These are phyloP conservation scores for Coniochaeta prunicola DNA, from an alignment of 2,329 filamentous ascomycete genomes.

Conservation along the genomic window DNA sequence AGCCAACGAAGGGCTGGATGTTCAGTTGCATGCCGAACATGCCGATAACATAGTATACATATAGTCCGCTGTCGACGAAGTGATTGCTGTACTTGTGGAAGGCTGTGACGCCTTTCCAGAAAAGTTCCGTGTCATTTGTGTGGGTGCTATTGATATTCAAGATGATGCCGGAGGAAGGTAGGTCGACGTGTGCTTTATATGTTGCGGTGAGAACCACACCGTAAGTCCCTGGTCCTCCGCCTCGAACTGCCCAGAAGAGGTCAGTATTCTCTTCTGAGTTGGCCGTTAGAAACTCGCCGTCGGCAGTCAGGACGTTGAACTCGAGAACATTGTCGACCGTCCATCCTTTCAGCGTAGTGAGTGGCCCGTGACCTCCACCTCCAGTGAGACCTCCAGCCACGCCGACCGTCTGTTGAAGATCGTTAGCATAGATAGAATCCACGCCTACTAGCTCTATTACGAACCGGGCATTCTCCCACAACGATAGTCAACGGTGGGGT, in stretches of 20 bases:
- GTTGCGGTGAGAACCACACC: slow-evolving; percentile 39
- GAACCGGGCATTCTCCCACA: slow-evolving; percentile 40
- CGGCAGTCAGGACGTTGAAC: slow-evolving; percentile 39
- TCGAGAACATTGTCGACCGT: slow-evolving; percentile 42
- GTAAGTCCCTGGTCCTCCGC: slow-evolving; percentile 45
- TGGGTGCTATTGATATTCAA: slow-evolving; percentile 25
- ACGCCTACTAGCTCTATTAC: not conserved
- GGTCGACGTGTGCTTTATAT: slow-evolving; percentile 30
- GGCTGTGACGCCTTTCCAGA: slow-evolving; percentile 26
- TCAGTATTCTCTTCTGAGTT: slow-evolving; percentile 35
- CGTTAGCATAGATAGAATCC: not conserved
- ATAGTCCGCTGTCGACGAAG: slow-evolving; percentile 28
- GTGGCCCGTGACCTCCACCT: slow-evolving; percentile 48
- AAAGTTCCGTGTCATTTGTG: slow-evolving; percentile 27
- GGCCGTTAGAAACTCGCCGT: slow-evolving; percentile 33
- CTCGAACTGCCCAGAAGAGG: slow-evolving; percentile 49
- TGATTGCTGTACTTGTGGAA: slow-evolving; percentile 23
- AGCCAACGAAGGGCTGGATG: slow-evolving; percentile 21
- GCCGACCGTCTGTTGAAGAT: slow-evolving; percentile 35
- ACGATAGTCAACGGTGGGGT: slow-evolving; percentile 34
- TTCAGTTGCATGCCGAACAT: slow-evolving; percentile 21
- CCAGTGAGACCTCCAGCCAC: slow-evolving; percentile 54
- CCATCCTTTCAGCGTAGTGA: slow-evolving; percentile 35
- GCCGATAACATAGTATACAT: slow-evolving; percentile 30
- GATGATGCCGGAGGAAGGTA: slow-evolving; percentile 29